Conservation (phyloP, 2,329 filamentous ascomycete genomes). For the Aspergillus ruber region DNA sequence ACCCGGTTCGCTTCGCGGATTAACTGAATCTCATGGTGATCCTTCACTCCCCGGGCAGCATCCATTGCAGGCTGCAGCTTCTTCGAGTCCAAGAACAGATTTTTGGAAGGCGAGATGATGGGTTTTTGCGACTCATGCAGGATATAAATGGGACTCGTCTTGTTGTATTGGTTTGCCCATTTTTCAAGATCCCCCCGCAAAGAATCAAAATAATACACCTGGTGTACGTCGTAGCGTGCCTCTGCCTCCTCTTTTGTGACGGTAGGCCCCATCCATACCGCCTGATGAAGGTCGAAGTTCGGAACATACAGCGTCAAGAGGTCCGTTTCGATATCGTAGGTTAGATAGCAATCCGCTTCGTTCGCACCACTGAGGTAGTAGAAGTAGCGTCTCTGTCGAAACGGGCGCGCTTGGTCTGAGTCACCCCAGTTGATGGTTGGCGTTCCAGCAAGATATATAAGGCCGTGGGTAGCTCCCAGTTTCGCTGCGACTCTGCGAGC, state of each 20-base stretch:
- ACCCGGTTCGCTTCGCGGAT: constrained; percentile 66
- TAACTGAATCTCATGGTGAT: constrained; percentile 66
- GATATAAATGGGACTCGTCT: constrained; percentile 27
- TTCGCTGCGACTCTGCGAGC: constrained; percentile 41
- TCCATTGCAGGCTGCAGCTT: constrained; percentile 53
- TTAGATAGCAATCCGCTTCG: constrained; percentile 50
- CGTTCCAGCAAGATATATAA: constrained; percentile 53
- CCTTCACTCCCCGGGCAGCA: constrained; percentile 63
- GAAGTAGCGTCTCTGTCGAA: constrained; percentile 57
- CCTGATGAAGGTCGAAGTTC: constrained; percentile 51
- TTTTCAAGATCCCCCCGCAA: constrained; percentile 45
- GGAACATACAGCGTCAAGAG: constrained; percentile 68
- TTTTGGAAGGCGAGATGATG: constrained; percentile 8
- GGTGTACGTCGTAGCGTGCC: constrained; percentile 61
- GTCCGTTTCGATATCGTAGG: constrained; percentile 55
- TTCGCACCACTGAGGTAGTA: constrained; percentile 54
- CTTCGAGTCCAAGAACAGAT: constrained; percentile 21
- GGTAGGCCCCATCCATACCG: constrained; percentile 39
- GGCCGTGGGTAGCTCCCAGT: constrained; percentile 38
- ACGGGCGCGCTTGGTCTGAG: constrained; percentile 52
- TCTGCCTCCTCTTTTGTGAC: constrained; percentile 51
- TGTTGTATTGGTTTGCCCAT: constrained; percentile 25
- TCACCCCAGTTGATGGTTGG: constrained; percentile 48
- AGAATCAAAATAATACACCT: constrained; percentile 54
- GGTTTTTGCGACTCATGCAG: constrained; percentile 33